phyloP scores from a whole-genome alignment of 441 rosid genomes.

The Erodium chrysanthum region DNA sequence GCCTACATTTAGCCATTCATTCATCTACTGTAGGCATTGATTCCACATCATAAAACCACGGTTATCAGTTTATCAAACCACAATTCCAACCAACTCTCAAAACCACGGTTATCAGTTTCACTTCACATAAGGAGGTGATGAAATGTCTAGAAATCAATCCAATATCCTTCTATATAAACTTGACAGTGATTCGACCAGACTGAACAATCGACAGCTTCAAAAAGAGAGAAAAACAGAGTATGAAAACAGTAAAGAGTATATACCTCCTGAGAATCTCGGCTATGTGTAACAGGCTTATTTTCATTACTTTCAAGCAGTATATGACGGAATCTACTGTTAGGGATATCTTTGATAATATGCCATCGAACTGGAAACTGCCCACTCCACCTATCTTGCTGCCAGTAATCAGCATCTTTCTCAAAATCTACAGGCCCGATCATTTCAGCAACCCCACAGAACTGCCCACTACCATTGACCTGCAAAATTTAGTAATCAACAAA shows the following conservation, averaged over 20 bases:
- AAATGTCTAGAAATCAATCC: too few relatives aligned
- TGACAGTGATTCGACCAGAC: neutral
- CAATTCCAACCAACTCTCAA: neutral
- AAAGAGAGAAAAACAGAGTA: neutral
- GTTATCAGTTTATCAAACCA: neutral
- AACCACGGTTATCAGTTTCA: too few relatives aligned
- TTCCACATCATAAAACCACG: neutral
- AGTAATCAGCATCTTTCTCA: constrained; percentile 58
- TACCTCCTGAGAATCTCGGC: constrained; percentile 96
- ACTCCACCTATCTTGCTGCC: constrained; percentile 98
- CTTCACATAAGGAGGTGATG: too few relatives aligned
- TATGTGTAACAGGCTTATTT: constrained; percentile 87
- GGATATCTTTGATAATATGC: constrained; percentile 86
- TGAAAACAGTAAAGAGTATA: neutral
- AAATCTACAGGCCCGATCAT: constrained; percentile 89
- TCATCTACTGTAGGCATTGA: neutral
- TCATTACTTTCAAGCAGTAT: constrained; percentile 84
- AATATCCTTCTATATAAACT: too few relatives aligned
- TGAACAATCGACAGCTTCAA: neutral
- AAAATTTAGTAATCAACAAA: constrained; percentile 1
- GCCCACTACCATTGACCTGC: constrained; percentile 89
- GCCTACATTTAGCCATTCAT: neutral
- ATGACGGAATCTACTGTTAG: constrained; percentile 79
- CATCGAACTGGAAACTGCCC: constrained; percentile 85
- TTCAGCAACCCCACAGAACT: constrained; percentile 87